Percentiles rank a stretch among this genome's conserved stretches.
Conservation (phyloP, 768 basidiomycete genomes). For the Kwoniella sp. region DNA sequence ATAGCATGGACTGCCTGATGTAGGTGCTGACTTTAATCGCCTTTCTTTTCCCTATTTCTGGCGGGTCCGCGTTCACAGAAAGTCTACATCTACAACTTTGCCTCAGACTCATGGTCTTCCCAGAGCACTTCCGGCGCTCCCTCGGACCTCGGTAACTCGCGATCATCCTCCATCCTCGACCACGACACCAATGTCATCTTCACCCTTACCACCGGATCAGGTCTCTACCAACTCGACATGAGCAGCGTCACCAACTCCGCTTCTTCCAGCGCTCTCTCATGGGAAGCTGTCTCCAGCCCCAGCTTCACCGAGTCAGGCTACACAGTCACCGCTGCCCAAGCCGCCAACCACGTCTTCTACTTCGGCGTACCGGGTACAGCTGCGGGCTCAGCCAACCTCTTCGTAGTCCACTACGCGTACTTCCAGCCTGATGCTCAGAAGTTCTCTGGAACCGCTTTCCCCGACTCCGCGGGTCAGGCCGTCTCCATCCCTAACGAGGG, state of each 20-base stretch:
- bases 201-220: conserved; percentile 54
- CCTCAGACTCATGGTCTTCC: conserved; percentile 66
- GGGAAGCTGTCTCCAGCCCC: conserved; percentile 66
- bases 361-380: conserved; percentile 68
- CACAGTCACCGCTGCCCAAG: conserved; percentile 76
- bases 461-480: conserved; percentile 68
- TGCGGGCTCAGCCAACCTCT: conserved; percentile 74
- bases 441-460: conserved; percentile 67
- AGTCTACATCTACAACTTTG: conserved; percentile 79
- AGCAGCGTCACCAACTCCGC: conserved; percentile 66
- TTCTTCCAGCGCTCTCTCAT: conserved; percentile 61
- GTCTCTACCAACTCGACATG: conserved; percentile 72
- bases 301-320: conserved; percentile 65
- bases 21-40: neutral
- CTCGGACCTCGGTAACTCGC: conserved; percentile 62
- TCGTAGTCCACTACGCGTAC: conserved; percentile 80
- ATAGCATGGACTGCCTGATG: neutral
- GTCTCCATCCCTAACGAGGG: conserved; percentile 67
- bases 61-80: conserved; percentile 40
- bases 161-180: conserved; percentile 72
- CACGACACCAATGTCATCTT: conserved; percentile 93
- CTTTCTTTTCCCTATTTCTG: no score
- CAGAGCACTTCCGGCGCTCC: conserved; percentile 61
- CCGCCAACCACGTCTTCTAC: conserved; percentile 83
- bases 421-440: conserved; percentile 67